Conservation (phyloP, 2,329 filamentous ascomycete species). For the Colletotrichum tabaci region DNA sequence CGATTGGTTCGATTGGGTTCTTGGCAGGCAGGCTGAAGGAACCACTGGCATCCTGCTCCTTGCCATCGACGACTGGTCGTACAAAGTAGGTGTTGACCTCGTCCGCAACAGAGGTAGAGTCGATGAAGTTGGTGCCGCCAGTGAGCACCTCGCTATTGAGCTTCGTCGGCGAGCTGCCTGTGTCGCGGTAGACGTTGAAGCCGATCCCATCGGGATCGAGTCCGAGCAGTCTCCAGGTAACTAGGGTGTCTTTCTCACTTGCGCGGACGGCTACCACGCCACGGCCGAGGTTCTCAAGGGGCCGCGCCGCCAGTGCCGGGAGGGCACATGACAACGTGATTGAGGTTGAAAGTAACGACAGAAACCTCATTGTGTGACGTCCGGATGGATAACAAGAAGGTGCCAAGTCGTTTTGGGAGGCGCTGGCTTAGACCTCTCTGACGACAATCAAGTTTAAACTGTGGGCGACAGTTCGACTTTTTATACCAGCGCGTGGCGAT, state of each 20-base stretch:
- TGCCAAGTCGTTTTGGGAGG: not conserved
- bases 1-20: slow-evolving; percentile 31
- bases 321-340: not conserved
- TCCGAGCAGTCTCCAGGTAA: slow-evolving; percentile 45
- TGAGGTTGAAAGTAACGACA: fast-evolving
- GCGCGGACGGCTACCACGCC: slow-evolving; percentile 45
- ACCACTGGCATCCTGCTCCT: slow-evolving; percentile 37
- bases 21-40: slow-evolving; percentile 41
- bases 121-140: slow-evolving; percentile 45
- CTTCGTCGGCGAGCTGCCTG: slow-evolving; percentile 5
- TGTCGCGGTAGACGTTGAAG: slow-evolving; percentile 45
- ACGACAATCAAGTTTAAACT: too few species aligned
- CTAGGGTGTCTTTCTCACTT: slow-evolving; percentile 38
- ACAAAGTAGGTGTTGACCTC: slow-evolving; percentile 44
- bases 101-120: slow-evolving; percentile 32
- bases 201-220: slow-evolving; percentile 44
- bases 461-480: too few species aligned
- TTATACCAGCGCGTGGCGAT: too few species aligned
- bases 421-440: too few species aligned
- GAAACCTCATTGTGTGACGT: slow-evolving; percentile 1
- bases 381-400: not conserved
- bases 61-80: slow-evolving; percentile 40
- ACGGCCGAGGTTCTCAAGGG: slow-evolving; percentile 44
- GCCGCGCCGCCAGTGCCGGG: slow-evolving; percentile 16
- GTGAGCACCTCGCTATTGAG: slow-evolving; percentile 42